Evolutionary conservation across 2,329 filamentous ascomycete species (phyloP), one percentile per base, ranked within the genome.

Genomic region (Cladosporium colombiae): DNA sequence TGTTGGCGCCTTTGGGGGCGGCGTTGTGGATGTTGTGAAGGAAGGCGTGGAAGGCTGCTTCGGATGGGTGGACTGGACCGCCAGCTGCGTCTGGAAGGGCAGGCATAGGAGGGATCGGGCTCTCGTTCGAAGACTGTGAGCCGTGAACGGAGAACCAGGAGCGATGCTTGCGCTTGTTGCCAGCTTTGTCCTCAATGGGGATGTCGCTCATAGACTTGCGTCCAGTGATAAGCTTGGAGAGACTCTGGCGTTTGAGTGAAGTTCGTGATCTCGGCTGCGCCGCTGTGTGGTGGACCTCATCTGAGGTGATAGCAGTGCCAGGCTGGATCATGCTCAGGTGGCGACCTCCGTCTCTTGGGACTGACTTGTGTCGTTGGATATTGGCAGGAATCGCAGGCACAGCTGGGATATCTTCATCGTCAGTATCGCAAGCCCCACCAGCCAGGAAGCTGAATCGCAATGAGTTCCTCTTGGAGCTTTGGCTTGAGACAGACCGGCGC

Each of bases 81-180:
- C 23, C 33, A 3, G 31, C 23, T 8, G 50, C 25, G 35, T 35
- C 35, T 5, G 50, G 50, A 6, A 63, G 61, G 11, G 50, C 25
- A 33, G 61, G 61, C n/a, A 63, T 37, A 2, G 61, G 61, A 11
- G 61, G 61, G 18, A 63, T 23, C 11, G 50, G 25, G 11, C 23
- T 63, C 33, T 56, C 50, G 10, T 18, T 25, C 8, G 61, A 63
- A 4, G 59, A 33, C 23, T 62, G 33, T 16, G 46, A 50, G 33
- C 61, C 50, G 31, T 62, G 59, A 31, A 62, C 59, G 6, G 61
- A 63, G 61, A 63, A 63, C 61, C 61, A 63, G 16, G 61, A 63
- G 50, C 61, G 61, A 33, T 25, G 61, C 50, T 63, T 63, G 61
- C 61, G 61, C 23, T 63, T 63, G 35, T 56, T 63, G 50, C 61